Evolutionary conservation across 2,329 filamentous ascomycete species (phyloP).

Genomic region (Verticillium tricorpus): DNA sequence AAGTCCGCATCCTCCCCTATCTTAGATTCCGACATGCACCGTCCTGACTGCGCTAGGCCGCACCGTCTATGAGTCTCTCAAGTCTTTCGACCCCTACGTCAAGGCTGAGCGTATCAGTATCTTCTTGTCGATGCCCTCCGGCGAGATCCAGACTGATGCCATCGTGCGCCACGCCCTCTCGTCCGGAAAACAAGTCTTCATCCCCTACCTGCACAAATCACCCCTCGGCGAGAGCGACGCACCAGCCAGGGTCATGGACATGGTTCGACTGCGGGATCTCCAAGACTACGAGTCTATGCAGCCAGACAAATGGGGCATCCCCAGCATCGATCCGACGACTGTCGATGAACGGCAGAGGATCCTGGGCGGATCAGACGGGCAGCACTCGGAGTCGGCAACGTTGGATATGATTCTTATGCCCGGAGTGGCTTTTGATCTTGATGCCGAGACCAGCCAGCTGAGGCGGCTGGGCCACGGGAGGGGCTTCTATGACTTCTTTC

Average conservation of each 20-base stretch:
- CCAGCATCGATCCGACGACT: constrained; percentile 67
- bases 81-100: constrained; percentile 68
- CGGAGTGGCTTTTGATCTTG: constrained; percentile 82
- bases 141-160: constrained; percentile 77
- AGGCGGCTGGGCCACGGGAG: constrained; percentile 87
- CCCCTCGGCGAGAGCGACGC: constrained; percentile 41
- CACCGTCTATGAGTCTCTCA: constrained; percentile 59
- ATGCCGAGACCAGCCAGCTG: constrained; percentile 47
- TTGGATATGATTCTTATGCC: constrained; percentile 89
- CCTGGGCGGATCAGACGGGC: constrained; percentile 55
- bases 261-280: constrained; percentile 73
- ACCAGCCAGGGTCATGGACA: constrained; percentile 79
- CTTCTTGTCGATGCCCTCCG: constrained; percentile 87
- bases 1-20: constrained; percentile 49
- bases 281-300: constrained; percentile 74
- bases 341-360: constrained; percentile 66
- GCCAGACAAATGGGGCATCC: constrained; percentile 89
- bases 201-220: constrained; percentile 78
- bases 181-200: constrained; percentile 78
- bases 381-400: constrained; percentile 37
- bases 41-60: constrained; percentile 44
- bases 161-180: constrained; percentile 79
- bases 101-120: constrained; percentile 73
- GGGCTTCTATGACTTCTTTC: constrained; percentile 94
- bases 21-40: not conserved